Percentiles rank a stretch among this genome's conserved stretches.
phyloP scores from a whole-genome alignment of 768 basidiomycete genomes.

The Tricholoma flavovirens region DNA sequence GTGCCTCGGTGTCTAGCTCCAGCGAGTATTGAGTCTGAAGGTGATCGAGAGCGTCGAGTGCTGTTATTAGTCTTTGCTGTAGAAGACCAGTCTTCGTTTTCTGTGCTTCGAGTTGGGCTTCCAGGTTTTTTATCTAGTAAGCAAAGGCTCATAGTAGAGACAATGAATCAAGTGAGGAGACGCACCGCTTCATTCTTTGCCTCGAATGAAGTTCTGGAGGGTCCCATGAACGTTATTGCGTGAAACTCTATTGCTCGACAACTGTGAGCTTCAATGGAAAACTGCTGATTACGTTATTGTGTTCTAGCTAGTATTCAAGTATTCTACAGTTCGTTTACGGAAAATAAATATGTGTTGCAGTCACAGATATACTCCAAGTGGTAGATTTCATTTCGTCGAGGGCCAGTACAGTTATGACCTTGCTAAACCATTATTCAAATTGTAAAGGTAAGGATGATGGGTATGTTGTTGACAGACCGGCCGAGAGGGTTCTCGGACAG shows the following conservation, averaged over 20 bases:
- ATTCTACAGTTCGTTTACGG: too few relatives aligned
- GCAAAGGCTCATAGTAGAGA: background rate
- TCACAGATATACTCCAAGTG: too few relatives aligned
- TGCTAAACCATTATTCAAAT: too few relatives aligned
- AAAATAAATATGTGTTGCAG: too few relatives aligned
- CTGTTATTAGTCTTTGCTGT: conserved; percentile 16
- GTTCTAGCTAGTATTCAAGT: too few relatives aligned
- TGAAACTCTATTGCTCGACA: background rate
- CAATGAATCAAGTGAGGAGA: background rate
- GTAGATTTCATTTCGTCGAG: too few relatives aligned
- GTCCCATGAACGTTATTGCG: background rate
- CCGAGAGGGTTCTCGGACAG: background rate
- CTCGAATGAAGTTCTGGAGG: background rate
- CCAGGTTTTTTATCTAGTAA: conserved; percentile 3
- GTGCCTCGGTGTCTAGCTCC: conserved; percentile 32
- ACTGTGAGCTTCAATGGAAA: too few relatives aligned
- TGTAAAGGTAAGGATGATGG: background rate
- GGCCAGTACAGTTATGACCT: too few relatives aligned
- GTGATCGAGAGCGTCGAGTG: conserved; percentile 45
- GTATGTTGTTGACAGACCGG: background rate
- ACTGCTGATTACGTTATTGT: too few relatives aligned
- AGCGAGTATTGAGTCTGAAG: conserved; percentile 31
- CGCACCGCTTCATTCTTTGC: background rate
- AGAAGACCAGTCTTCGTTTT: background rate
- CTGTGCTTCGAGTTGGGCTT: conserved; percentile 1